Base-by-base conservation (phyloP, 2,329 filamentous ascomycete genomes). In the Pseudopyricularia cyperi region DNA sequence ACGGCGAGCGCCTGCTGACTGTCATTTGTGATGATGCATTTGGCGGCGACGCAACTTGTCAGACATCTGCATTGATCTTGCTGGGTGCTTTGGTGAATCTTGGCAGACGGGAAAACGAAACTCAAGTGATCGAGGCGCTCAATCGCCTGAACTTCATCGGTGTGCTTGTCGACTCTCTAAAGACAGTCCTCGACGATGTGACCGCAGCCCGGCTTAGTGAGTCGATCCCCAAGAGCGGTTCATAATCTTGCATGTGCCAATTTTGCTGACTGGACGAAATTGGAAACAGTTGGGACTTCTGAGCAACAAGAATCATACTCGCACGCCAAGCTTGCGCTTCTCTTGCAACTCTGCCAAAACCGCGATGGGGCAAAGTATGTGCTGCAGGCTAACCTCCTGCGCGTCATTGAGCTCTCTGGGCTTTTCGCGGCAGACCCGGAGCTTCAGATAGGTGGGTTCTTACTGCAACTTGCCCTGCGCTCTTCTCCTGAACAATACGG, bases 11-110 rank as follows among this genome's bases (percentile, higher is more conserved):
- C 52, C 73, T 97, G 37, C 77, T 97, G 55, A 89, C 91, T 59
- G 82, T 89, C 26, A 75, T 96, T 44, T 96, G 90, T 63, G 93
- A 98, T 61, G 93, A 98, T 69, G 90, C 89, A 19, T 91, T 90
- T 64, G 83, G 85, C 54, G 89, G 89, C 37, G 85, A 91, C 61
- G 78, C 86, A 35, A 79, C 76, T 12, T 94, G 88, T 65, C 87
- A 94, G 62, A 82, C 94, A 3, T 85, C 91, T 1, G 89, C 93
- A 11, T 73, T 97, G 44, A 77, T 96, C 35, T 74, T 97, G n/a
- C 74, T 98, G 33, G 83, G 86, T 52, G 79, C 85, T 1, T 68
- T 97, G 14, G 82, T 94, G 32, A 79, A 81, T 44, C 71, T 95
- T 51, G 85, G 85, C 46, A 81, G 80, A 52, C 75, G 80, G 34